phyloP scores from a whole-genome alignment of 2,329 filamentous ascomycete species.

The Talaromyces piceae region DNA sequence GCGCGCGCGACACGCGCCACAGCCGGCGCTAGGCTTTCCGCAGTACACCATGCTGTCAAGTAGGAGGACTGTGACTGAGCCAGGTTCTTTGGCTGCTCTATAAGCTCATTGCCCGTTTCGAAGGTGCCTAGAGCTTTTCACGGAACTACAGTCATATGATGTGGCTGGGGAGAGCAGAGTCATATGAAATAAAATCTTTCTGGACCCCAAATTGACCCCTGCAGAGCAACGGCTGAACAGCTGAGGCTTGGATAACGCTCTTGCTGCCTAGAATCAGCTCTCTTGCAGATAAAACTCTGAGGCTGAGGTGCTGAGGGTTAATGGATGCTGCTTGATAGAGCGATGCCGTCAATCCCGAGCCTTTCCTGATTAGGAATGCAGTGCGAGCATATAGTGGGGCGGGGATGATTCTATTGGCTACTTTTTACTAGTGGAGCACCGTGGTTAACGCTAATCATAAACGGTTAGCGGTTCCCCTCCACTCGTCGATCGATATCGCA shows the following conservation, averaged over 20 bases:
- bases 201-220: too few species aligned
- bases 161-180: too few species aligned
- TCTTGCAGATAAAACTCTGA: not conserved
- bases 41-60: constrained; percentile 21
- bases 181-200: too few species aligned
- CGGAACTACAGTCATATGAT: not conserved
- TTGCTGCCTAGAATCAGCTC: not conserved
- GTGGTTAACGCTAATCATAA: not conserved
- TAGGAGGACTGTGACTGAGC: not conserved
- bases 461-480: not conserved
- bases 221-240: not conserved
- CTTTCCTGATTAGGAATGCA: not conserved
- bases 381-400: not conserved
- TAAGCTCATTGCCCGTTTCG: not conserved
- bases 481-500: not conserved
- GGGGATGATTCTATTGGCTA: not conserved
- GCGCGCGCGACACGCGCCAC: constrained; percentile 26
- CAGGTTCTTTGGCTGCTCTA: not conserved
- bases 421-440: not conserved
- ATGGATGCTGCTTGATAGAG: not conserved
- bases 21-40: constrained; percentile 28
- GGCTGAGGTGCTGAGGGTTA: not conserved
- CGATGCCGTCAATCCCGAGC: not conserved
- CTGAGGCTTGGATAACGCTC: too few species aligned
- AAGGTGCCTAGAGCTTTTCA: not conserved